phyloP scores from a whole-genome alignment of 495 filamentous ascomycete species.

The Cladorrhinum samala region DNA sequence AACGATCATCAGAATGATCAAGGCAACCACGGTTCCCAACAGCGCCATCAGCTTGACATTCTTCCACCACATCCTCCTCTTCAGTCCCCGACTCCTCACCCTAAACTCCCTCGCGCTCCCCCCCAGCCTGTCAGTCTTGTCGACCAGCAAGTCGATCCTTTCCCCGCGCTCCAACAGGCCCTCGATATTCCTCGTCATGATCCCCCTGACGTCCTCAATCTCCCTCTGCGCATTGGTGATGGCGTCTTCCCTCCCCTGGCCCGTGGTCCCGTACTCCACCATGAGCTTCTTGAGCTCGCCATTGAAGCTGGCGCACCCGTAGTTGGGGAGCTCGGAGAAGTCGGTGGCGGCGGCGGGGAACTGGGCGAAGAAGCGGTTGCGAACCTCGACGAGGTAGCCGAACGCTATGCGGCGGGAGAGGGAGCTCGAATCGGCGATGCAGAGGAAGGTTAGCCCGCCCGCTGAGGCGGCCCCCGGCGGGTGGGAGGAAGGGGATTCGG shows the following conservation, averaged over 20 bases:
- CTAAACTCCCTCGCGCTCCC: constrained; percentile 83
- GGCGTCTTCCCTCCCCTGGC: constrained; percentile 70
- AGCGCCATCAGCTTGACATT: constrained; percentile 91
- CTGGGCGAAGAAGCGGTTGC: constrained; percentile 74
- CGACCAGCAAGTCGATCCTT: constrained; percentile 89
- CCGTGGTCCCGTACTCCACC: constrained; percentile 75
- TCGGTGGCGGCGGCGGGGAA: constrained; percentile 63
- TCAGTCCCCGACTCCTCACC: constrained; percentile 74
- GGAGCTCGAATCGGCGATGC: constrained; percentile 62
- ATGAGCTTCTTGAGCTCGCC: constrained; percentile 67
- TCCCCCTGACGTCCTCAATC: constrained; percentile 87
- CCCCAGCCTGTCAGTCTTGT: constrained; percentile 91
- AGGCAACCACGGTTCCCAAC: constrained; percentile 70
- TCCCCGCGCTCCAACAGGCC: constrained; percentile 89
- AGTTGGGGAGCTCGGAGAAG: constrained; percentile 73
- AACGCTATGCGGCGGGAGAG: constrained; percentile 86
- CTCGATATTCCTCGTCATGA: constrained; percentile 99
- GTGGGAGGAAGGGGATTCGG: constrained; percentile 67
- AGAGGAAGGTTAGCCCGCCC: constrained; percentile 78
- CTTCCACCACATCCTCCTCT: constrained; percentile 99
- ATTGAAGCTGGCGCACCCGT: constrained; percentile 88
- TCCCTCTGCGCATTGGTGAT: constrained; percentile 75
- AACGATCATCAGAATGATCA: constrained; percentile 59
- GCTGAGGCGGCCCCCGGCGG: constrained; percentile 46
- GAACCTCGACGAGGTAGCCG: constrained; percentile 86